A percentile compares a stretch with the other conserved stretches of the same genome.
phyloP scores from a whole-genome alignment of 352 stramenopile species.

The Phytophthora sp. region DNA sequence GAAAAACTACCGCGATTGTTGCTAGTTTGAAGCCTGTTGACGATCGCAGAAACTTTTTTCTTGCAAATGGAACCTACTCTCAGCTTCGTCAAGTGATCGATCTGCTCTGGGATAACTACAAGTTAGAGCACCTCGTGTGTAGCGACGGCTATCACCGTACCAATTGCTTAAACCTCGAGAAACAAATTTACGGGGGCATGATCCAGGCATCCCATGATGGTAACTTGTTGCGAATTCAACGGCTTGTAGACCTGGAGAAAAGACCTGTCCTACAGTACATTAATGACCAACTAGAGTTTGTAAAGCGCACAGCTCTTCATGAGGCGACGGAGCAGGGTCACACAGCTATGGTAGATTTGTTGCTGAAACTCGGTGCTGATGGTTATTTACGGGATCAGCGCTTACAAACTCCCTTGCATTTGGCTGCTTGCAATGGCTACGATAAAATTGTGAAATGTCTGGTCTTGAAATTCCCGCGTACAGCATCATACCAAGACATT shows the following conservation, averaged over 20 bases:
- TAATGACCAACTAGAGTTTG: slow-evolving; percentile 48
- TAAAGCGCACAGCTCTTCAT: slow-evolving; percentile 58
- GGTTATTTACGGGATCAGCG: slow-evolving; percentile 61
- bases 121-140: slow-evolving; percentile 32
- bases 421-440: slow-evolving; percentile 52
- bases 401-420: slow-evolving; percentile 49
- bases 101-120: slow-evolving; percentile 65
- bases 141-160: slow-evolving; percentile 39
- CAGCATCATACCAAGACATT: slow-evolving; percentile 42
- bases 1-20: slow-evolving; percentile 2
- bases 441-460: slow-evolving; percentile 61
- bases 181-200: slow-evolving; percentile 62
- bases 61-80: slow-evolving; percentile 44
- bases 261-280: slow-evolving; percentile 52
- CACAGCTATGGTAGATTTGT: slow-evolving; percentile 57
- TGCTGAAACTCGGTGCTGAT: slow-evolving; percentile 63
- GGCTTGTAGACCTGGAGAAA: slow-evolving; percentile 66
- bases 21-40: slow-evolving; percentile 5
- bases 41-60: slow-evolving; percentile 47
- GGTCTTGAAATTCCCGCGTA: slow-evolving; percentile 48
- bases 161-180: slow-evolving; percentile 56
- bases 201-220: slow-evolving; percentile 56
- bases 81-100: slow-evolving; percentile 72
- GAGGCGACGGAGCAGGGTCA: slow-evolving; percentile 69
- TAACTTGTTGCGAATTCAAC: slow-evolving; percentile 62